Percentiles rank a stretch among this genome's conserved stretches.
These are phyloP conservation scores for Trypanosomatidae sp. DNA, from an alignment of 208 protist species.

Conservation along the genomic window DNA sequence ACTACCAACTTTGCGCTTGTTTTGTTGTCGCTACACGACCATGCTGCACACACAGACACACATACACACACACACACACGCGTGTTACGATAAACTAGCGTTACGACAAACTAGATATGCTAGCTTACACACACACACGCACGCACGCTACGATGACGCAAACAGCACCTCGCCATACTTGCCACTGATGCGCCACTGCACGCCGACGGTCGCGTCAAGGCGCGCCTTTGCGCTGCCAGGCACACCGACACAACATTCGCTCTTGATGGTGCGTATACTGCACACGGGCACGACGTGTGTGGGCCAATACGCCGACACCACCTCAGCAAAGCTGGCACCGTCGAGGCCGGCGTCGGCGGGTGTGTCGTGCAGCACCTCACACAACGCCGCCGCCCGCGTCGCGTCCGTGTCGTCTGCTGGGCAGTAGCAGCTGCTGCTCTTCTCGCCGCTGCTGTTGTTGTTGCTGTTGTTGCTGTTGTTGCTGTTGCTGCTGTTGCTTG, in stretches of 20 bases:
- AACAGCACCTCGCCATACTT: constrained; percentile 75
- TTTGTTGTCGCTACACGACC: no score
- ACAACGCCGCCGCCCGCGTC: constrained; percentile 9
- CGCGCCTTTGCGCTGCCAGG: constrained; percentile 17
- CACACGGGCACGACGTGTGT: constrained; percentile 45
- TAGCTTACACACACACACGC: background rate
- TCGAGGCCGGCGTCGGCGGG: constrained; percentile 12
- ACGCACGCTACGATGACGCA: constrained; percentile 7
- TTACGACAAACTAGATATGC: background rate
- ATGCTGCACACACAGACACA: no score
- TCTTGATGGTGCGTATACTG: constrained; percentile 83
- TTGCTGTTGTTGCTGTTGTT: no score
- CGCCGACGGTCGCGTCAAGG: constrained; percentile 22
- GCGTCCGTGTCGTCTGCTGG: constrained; percentile 5
- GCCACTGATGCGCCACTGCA: constrained; percentile 50
- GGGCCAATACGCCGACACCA: constrained; percentile 67
- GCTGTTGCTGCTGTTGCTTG: no score
- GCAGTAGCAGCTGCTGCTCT: no score
- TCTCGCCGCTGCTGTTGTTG: no score
- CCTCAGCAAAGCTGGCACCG: constrained; percentile 23
- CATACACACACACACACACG: no score
- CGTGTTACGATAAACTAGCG: background rate
- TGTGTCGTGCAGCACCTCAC: constrained; percentile 40
- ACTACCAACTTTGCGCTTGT: no score
- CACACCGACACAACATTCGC: constrained; percentile 72